These are phyloP conservation scores for Colletotrichum chlorophyti DNA, from an alignment of 2,329 filamentous ascomycete species.

Conservation along the genomic window DNA sequence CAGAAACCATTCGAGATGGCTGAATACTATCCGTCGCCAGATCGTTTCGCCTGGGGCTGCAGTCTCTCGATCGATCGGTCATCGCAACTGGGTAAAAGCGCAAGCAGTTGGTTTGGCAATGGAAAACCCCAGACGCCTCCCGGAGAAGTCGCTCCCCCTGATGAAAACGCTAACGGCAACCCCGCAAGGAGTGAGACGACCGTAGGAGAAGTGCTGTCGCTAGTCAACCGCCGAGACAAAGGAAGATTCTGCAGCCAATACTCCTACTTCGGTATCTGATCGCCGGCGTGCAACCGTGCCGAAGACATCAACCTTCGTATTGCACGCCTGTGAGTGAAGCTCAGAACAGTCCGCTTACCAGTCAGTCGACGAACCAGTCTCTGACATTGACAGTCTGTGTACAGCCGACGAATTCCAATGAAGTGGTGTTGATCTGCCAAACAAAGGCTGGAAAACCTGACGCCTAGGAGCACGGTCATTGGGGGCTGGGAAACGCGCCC, in stretches of 20 bases:
- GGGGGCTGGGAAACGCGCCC: neutral
- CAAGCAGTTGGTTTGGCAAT: neutral
- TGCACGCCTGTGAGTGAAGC: neutral
- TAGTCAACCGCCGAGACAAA: neutral
- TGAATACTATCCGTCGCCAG: too few relatives aligned
- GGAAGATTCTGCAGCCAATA: neutral
- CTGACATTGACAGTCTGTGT: neutral
- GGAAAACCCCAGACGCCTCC: too few relatives aligned
- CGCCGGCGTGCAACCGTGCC: neutral
- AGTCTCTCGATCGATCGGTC: too few relatives aligned
- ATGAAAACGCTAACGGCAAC: neutral
- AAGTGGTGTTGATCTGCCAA: neutral
- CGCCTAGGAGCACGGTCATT: constrained; percentile 4
- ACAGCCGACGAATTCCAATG: neutral
- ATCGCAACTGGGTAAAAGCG: too few relatives aligned
- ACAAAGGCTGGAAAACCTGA: neutral
- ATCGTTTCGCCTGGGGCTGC: too few relatives aligned
- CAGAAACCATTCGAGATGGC: too few relatives aligned
- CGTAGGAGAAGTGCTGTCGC: neutral
- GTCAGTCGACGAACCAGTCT: neutral
- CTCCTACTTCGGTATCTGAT: neutral
- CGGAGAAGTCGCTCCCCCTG: neutral
- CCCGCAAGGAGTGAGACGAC: neutral
- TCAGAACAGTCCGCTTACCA: neutral
- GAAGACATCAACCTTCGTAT: neutral